These are phyloP conservation scores for Diaporthe eres DNA, from an alignment of 2,329 filamentous ascomycete genomes.

Conservation along the genomic window DNA sequence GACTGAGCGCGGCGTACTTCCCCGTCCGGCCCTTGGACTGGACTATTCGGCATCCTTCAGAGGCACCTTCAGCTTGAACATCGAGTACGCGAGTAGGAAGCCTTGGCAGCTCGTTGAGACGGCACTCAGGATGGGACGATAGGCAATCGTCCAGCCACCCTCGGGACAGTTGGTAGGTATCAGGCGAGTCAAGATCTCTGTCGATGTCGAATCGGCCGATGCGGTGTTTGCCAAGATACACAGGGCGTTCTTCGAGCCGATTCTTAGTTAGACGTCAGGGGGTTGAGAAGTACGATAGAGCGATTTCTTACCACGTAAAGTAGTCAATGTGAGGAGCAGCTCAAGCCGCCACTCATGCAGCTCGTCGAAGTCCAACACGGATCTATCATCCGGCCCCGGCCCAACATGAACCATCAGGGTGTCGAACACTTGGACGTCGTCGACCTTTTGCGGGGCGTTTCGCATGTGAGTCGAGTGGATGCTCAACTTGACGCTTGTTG, in stretches of 20 bases:
- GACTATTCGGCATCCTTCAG: background rate
- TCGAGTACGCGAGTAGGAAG: conserved; percentile 4
- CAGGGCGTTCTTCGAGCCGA: background rate
- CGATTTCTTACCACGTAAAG: background rate
- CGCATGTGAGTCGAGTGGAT: background rate
- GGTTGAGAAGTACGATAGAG: background rate
- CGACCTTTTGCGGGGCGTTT: background rate
- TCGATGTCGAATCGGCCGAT: background rate
- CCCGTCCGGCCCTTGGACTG: background rate
- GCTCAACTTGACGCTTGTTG: background rate
- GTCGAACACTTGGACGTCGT: background rate
- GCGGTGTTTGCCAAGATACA: background rate
- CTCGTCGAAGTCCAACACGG: background rate
- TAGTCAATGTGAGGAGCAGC: background rate
- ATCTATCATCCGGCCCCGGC: background rate
- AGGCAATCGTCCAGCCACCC: background rate
- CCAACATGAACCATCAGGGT: background rate
- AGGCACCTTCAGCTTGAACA: background rate
- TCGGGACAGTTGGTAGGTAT: background rate
- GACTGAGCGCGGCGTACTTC: background rate
- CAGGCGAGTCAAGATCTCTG: background rate
- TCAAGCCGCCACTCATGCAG: background rate
- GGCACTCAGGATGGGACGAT: background rate
- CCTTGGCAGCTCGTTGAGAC: background rate
- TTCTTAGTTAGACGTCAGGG: background rate